Evolutionary conservation across 495 filamentous ascomycete species (phyloP), one percentile per base, ranked within the genome.

Genomic region (Chaetomium cochliodes): DNA sequence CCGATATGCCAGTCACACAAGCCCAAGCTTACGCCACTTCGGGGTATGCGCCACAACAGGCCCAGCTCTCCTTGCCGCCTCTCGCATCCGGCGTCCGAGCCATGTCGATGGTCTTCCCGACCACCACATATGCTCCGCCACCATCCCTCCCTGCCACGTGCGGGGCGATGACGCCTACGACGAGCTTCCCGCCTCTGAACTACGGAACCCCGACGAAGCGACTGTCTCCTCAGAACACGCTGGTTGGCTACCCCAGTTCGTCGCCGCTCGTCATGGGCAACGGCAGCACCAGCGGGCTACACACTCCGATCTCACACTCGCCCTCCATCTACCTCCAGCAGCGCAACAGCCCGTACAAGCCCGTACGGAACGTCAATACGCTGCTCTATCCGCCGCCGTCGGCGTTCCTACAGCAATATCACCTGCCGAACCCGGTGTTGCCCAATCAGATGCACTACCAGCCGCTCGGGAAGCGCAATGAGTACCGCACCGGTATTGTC

Each of bases 381-480:
- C 82, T 98, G 22, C 82, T 97, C 20, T 90, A 94, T 33, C 94
- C 93, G 15, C 91, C 94, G 56, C 90, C 92, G 0, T 90, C 91
- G 16, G 82, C 85, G 0, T 90, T 91, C 13, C 83, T 96, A 53
- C 86, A 92, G 54, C 87, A 91, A 66, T 88, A 90, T 63, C 85
- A 73, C 81, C 89, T 73, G 73, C 84, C 61, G 79, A 74, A 72
- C 63, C 46, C 67, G 9, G 51, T 77, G 3, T 68, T 73, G 23
- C 89, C 73, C 80, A 91, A 68, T 50, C 91, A 97, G 77, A 97
- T 98, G 92, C 94, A 96, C 70, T 98, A 97, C 68, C 93, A 96
- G 69, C 91, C 93, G 5, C 77, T 98, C 11, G 90, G 91, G 4
- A 91, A 91, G 71, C 82, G 85, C 4, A 85, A 88, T 57, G 91